Base-by-base conservation (phyloP, 1,139 yeast species). In the Kodamaea suecica region DNA sequence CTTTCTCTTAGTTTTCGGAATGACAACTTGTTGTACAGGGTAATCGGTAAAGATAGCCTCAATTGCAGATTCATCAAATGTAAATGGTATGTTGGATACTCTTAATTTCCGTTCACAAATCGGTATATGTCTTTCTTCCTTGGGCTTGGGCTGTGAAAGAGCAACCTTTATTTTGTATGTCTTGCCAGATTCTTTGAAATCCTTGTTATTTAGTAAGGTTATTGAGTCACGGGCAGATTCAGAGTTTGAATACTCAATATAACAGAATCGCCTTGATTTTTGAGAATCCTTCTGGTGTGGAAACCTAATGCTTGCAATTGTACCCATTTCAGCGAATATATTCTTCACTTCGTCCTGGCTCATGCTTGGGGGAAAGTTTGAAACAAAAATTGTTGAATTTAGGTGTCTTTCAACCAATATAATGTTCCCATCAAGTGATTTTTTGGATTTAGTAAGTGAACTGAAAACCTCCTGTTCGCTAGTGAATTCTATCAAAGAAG, bases 351-450 rank as follows among this genome's bases (percentile, higher is more conserved):
- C 58, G 0, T 57, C 59, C 27, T 66, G 66, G 0, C 69, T 64
- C 47, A 57, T 73, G 1, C 63, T 52, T 0, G 88, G 82, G 0
- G 95, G 88, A 47, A 74, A 86, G 48, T 86, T 86, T 0, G 94
- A 76, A 2, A 78, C 79, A 76, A 82, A 84, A 0, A 84, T 47
- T 0, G 84, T 79, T 9, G 75, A 63, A 5, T 70, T 61, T 13
- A 53, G 45, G 1, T 76, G 62, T 25, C 73, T 58, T 4, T 51
- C 56, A 0, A 87, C 84, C 3, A 51, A 37, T 0, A 85, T 59
- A 28, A 63, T 67, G 3, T 49, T 43, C 0, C 64, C 73, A 0
- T 64, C 64, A 0, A 84, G 40, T 16, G 37, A 47, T 48, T 81
- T 83, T 40, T 61, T 63, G 27, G 77, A 73, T 43, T 73, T 78